phyloP scores from a whole-genome alignment of 306 rosid species.

The Cicer cuneatum region DNA sequence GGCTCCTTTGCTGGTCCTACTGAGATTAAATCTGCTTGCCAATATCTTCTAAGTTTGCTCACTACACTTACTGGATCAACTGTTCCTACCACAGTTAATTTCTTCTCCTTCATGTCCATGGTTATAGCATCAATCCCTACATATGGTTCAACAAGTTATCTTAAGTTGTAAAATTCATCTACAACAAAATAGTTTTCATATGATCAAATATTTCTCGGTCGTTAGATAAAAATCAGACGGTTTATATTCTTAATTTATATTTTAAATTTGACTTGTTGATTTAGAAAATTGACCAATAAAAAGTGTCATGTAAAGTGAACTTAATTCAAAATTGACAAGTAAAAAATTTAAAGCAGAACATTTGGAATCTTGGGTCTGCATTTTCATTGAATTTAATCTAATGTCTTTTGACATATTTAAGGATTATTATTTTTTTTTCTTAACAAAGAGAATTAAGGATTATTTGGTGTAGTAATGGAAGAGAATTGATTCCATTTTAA shows the following conservation, averaged over 20 bases:
- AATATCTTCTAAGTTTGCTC: conserved; percentile 79
- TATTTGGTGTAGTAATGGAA: no score
- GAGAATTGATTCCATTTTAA: no score
- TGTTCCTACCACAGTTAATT: conserved; percentile 77
- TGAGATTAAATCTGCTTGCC: conserved; percentile 64
- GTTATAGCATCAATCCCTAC: conserved; percentile 87
- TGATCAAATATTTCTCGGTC: not conserved
- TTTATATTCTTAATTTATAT: no score
- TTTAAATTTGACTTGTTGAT: no score
- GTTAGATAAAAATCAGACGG: no score
- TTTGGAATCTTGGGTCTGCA: not conserved
- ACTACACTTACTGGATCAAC: conserved; percentile 85
- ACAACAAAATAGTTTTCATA: not conserved
- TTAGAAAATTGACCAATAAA: not conserved
- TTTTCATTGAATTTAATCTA: not conserved
- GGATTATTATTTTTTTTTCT: no score
- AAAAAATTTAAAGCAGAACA: not conserved
- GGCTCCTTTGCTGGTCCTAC: conserved; percentile 96
- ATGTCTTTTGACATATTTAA: not conserved
- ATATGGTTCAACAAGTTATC: conserved; percentile 3
- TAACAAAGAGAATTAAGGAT: no score
- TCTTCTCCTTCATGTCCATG: conserved; percentile 90
- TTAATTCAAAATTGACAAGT: not conserved
- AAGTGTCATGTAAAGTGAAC: conserved; percentile 11
- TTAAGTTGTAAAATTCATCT: not conserved